phyloP scores from a whole-genome alignment of 2,329 filamentous ascomycete species.

The Thielaviopsis euricoi region DNA sequence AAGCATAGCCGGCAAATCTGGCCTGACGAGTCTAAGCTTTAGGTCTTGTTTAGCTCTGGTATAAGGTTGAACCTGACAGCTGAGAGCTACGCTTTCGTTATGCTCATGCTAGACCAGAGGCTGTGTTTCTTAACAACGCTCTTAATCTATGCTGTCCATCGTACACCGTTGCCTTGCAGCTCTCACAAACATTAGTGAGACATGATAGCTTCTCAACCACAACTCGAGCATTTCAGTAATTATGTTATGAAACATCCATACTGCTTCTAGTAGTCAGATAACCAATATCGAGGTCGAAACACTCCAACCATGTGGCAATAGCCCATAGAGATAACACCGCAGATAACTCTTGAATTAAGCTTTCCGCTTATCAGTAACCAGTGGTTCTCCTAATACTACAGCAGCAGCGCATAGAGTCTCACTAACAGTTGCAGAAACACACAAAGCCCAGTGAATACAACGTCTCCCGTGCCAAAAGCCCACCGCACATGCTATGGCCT shows the following conservation, averaged over 20 bases:
- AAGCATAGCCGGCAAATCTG: too few species aligned
- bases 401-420: background rate
- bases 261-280: background rate
- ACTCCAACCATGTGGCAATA: background rate
- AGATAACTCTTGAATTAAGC: background rate
- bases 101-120: too few species aligned
- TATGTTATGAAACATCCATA: background rate
- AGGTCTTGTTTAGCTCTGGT: too few species aligned
- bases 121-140: too few species aligned
- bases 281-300: background rate
- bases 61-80: too few species aligned
- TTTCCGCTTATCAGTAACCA: background rate
- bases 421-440: background rate
- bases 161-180: background rate
- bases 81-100: too few species aligned
- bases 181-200: background rate
- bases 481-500: background rate
- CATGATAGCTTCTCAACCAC: background rate
- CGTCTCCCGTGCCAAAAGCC: background rate
- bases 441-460: background rate
- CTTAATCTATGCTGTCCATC: background rate
- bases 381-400: background rate
- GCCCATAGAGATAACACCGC: background rate
- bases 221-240: background rate
- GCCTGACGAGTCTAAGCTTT: too few species aligned